phyloP scores from a whole-genome alignment of 176 grass and related monocot genomes.

The Hordeum marinum region DNA sequence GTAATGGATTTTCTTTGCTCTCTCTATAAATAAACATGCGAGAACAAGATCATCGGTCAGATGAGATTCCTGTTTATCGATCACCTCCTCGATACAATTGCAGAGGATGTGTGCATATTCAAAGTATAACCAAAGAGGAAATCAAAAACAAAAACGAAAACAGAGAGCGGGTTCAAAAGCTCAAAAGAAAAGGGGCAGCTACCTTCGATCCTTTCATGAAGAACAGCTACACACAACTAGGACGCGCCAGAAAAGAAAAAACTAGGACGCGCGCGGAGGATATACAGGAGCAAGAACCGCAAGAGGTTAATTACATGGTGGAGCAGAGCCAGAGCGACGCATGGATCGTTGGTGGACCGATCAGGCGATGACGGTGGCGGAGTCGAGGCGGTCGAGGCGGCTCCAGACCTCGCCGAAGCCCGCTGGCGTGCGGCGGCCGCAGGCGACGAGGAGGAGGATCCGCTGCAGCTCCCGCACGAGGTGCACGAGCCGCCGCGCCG shows the following conservation, averaged over 20 bases:
- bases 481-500: conserved; percentile 50
- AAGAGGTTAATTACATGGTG: neutral
- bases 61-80: neutral
- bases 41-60: too few species aligned
- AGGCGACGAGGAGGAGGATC: conserved; percentile 39
- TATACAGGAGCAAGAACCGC: neutral
- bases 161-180: neutral
- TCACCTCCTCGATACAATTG: neutral
- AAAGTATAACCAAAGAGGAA: too few species aligned
- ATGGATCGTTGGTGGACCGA: too few species aligned
- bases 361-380: conserved; percentile 51
- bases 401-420: conserved; percentile 34
- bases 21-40: too few species aligned
- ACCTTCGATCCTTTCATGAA: neutral
- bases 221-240: neutral
- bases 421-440: neutral
- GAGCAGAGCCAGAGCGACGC: neutral
- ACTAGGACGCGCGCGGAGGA: neutral
- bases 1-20: neutral
- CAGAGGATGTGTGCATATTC: neutral
- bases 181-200: neutral
- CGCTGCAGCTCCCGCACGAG: conserved; percentile 53
- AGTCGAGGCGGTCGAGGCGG: conserved; percentile 56
- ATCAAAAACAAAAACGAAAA: neutral
- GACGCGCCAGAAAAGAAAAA: too few species aligned